A percentile compares a stretch with the other conserved stretches of the same genome.
Evolutionary conservation across 208 protist genomes (phyloP).

Genomic region (Crithidia bombi): DNA sequence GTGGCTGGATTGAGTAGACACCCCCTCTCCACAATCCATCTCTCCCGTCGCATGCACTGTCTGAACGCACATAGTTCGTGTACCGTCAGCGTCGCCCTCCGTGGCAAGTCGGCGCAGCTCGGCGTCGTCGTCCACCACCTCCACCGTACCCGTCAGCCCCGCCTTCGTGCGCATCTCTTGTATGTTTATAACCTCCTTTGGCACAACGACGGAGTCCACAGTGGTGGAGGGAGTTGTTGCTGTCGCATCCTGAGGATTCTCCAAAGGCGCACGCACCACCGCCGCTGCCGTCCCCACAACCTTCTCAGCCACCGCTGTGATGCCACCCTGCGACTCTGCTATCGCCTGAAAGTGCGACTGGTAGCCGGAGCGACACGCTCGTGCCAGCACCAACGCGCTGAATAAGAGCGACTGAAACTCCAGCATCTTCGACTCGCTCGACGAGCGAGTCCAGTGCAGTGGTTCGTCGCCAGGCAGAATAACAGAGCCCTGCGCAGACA

Average conservation of each 20-base stretch:
- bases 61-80: background rate
- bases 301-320: background rate
- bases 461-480: conserved; percentile 43
- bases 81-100: background rate
- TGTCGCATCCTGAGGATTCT: background rate
- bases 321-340: background rate
- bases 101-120: conserved; percentile 1
- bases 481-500: background rate
- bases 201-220: conserved; percentile 30
- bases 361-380: conserved; percentile 9
- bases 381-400: conserved; percentile 36
- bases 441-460: conserved; percentile 51
- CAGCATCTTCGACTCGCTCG: conserved; percentile 46
- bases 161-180: conserved; percentile 31
- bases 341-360: background rate
- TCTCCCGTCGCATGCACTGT: background rate
- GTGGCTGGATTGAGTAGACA: background rate
- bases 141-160: conserved; percentile 34
- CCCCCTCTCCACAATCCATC: background rate
- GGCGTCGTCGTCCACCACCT: conserved; percentile 40
- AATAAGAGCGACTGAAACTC: conserved; percentile 61
- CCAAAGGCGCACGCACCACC: background rate
- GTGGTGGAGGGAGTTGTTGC: background rate
- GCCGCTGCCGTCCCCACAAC: background rate
- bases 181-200: conserved; percentile 41